Conservation (phyloP, 768 basidiomycete genomes). For the Suillus luteus region DNA sequence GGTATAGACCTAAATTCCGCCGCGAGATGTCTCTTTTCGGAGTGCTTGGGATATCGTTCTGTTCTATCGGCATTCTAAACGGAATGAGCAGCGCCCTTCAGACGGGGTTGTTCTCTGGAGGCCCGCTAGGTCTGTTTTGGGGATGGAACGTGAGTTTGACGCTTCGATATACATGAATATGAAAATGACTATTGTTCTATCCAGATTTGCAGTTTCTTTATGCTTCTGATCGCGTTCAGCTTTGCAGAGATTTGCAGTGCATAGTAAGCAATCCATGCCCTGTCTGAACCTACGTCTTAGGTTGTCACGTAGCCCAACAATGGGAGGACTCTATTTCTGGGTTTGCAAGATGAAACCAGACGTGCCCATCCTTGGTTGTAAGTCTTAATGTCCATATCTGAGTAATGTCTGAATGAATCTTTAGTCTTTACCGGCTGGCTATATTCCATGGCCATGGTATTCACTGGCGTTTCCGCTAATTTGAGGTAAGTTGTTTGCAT, state of each 20-base stretch:
- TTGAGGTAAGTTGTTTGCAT: constrained; percentile 39
- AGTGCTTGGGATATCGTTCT: constrained; percentile 61
- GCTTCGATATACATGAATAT: not conserved
- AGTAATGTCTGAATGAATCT: not conserved
- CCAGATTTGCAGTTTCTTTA: constrained; percentile 57
- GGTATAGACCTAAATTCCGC: constrained; percentile 57
- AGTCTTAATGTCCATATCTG: constrained; percentile 20
- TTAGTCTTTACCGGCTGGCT: constrained; percentile 55
- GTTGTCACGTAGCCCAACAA: constrained; percentile 43
- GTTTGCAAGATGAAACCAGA: constrained; percentile 63
- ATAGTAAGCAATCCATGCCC: constrained; percentile 40
- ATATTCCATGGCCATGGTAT: constrained; percentile 60
- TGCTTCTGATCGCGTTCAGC: constrained; percentile 57
- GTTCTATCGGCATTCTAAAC: constrained; percentile 60
- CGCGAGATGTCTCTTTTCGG: constrained; percentile 62
- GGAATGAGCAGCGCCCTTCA: constrained; percentile 64
- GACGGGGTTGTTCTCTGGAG: constrained; percentile 59
- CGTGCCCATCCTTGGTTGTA: constrained; percentile 53
- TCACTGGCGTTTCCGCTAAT: constrained; percentile 62
- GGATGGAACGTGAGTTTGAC: constrained; percentile 54
- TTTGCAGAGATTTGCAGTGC: constrained; percentile 61
- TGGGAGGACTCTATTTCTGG: constrained; percentile 66
- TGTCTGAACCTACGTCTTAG: not conserved
- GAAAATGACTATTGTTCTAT: not conserved
- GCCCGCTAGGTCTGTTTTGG: constrained; percentile 61